These are phyloP conservation scores for Phaeophleospora eucalypticola DNA, from an alignment of 2,329 filamentous ascomycete species.

Conservation along the genomic window DNA sequence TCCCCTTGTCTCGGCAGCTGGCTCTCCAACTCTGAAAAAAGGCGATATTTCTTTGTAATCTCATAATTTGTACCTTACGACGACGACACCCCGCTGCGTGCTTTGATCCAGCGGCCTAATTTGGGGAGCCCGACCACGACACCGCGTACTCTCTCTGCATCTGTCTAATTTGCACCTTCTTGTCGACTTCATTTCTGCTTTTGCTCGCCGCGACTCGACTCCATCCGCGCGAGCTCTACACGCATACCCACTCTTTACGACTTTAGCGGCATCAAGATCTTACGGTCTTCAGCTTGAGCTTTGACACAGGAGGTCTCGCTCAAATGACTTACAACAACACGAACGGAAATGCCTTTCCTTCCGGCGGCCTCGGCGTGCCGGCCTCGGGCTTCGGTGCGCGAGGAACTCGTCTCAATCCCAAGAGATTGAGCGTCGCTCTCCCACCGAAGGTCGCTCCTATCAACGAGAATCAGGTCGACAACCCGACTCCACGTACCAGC, in stretches of 20 bases:
- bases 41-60: constrained; percentile 31
- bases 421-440: constrained; percentile 78
- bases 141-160: constrained; percentile 10
- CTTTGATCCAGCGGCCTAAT: constrained; percentile 32
- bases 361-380: constrained; percentile 70
- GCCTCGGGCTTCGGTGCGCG: constrained; percentile 80
- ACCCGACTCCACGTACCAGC: constrained; percentile 84
- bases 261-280: constrained; percentile 14
- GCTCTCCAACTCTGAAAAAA: constrained; percentile 18
- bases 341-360: constrained; percentile 50
- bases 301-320: constrained; percentile 99
- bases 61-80: constrained; percentile 29
- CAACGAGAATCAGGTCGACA: constrained; percentile 64
- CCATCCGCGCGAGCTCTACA: constrained; percentile 7
- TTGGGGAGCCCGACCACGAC: constrained; percentile 17
- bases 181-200: constrained; percentile 13
- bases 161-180: constrained; percentile 21
- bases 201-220: constrained; percentile 7
- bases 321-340: constrained; percentile 83
- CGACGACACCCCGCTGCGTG: constrained; percentile 24
- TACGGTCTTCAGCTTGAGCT: constrained; percentile 43
- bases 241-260: constrained; percentile 22
- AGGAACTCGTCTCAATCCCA: constrained; percentile 73
- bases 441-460: constrained; percentile 63
- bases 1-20: constrained; percentile 22